Conservation (phyloP, 1,284 basidiomycete species). For the Ustilago nuda region DNA sequence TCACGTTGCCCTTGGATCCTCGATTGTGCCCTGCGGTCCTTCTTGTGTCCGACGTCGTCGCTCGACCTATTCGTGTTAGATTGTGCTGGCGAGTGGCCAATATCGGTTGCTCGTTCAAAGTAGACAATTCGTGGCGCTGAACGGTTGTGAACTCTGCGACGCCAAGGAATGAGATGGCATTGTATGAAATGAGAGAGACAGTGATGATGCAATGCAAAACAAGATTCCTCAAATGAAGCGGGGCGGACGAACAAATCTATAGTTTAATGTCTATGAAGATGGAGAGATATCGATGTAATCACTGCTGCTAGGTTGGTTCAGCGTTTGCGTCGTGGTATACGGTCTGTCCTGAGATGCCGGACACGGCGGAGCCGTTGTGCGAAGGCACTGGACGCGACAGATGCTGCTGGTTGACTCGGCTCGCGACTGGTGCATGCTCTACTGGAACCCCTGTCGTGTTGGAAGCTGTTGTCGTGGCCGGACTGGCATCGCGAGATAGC, state of each 20-base stretch:
- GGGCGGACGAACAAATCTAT: not conserved
- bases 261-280: not conserved
- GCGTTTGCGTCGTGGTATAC: constrained; percentile 35
- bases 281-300: not conserved
- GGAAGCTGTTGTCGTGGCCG: not conserved
- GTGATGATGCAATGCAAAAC: constrained; percentile 3
- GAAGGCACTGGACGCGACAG: constrained; percentile 16
- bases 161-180: not conserved
- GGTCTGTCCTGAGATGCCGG: constrained; percentile 35
- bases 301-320: not conserved
- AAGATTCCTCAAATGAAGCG: not conserved
- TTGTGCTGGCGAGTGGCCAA: not conserved
- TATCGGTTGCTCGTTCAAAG: not conserved
- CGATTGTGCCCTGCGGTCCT: too few species aligned
- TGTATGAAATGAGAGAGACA: not conserved
- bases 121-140: too few species aligned
- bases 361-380: constrained; percentile 33
- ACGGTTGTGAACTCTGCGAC: not conserved
- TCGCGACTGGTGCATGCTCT: constrained; percentile 9
- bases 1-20: not conserved
- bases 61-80: not conserved
- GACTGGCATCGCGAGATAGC: constrained; percentile 8
- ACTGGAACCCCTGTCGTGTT: constrained; percentile 3
- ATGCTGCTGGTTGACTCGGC: not conserved
- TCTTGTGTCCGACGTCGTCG: too few species aligned